Percentiles rank a stretch among this genome's conserved stretches.
Evolutionary conservation across 192 early-diverging fungal species (phyloP).

Genomic region (Jimgerdemannia flammicorona): DNA sequence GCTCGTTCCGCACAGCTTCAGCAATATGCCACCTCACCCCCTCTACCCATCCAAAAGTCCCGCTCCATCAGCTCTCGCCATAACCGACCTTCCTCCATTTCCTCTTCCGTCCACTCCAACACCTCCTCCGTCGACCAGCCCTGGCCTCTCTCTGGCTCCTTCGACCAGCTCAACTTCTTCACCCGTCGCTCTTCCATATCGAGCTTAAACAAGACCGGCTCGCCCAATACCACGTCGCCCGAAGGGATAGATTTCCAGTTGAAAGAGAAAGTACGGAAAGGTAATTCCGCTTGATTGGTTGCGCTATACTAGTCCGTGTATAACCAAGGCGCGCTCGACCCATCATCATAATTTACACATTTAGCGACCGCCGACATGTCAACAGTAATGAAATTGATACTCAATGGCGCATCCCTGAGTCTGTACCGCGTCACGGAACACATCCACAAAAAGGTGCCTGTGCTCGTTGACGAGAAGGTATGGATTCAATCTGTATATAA

Average conservation of each 20-base stretch:
- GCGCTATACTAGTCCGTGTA: background rate
- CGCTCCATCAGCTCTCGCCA: background rate
- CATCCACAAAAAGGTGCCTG: conserved; percentile 24
- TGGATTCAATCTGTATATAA: background rate
- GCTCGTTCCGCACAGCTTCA: background rate
- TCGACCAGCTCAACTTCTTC: conserved; percentile 24
- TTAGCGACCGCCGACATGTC: conserved; percentile 8
- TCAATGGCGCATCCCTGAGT: conserved; percentile 23
- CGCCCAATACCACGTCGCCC: background rate
- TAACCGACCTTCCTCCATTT: background rate
- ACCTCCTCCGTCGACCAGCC: background rate
- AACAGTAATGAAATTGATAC: conserved; percentile 2
- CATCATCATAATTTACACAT: background rate
- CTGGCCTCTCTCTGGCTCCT: conserved; percentile 1
- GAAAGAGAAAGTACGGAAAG: background rate
- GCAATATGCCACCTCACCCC: background rate
- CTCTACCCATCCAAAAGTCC: background rate
- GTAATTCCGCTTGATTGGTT: background rate
- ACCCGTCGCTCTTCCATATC: conserved; percentile 21
- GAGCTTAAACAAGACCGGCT: conserved; percentile 7
- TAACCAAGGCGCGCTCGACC: no score
- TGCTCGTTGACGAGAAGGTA: conserved; percentile 6
- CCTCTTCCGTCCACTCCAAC: background rate
- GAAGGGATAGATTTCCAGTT: background rate
- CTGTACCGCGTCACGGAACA: conserved; percentile 22